Evolutionary conservation across 352 stramenopile genomes (phyloP).

Genomic region (Elongisporangium prolatum): DNA sequence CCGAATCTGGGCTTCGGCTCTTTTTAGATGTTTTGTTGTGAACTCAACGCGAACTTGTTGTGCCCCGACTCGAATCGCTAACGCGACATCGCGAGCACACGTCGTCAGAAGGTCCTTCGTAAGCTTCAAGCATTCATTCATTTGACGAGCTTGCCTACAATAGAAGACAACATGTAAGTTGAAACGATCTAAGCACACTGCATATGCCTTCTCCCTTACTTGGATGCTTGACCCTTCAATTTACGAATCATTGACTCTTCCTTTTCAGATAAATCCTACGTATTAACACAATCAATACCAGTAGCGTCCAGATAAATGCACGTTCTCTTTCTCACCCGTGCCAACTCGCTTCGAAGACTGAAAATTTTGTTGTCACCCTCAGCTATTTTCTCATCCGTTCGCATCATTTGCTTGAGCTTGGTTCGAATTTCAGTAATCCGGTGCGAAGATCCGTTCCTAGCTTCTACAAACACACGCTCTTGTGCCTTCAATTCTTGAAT

Average conservation of each 20-base stretch:
- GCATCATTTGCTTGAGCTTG: conserved; percentile 62
- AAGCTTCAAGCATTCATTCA: conserved; percentile 52
- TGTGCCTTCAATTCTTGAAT: conserved; percentile 59
- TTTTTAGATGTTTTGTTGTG: conserved; percentile 52
- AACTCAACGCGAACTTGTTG: conserved; percentile 71
- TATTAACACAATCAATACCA: neutral
- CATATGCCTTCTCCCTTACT: conserved; percentile 28
- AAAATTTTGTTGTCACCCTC: conserved; percentile 69
- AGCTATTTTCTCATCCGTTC: conserved; percentile 69
- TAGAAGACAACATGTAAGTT: neutral
- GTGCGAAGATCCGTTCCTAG: conserved; percentile 52
- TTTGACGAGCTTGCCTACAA: conserved; percentile 58
- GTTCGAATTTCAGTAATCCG: conserved; percentile 65
- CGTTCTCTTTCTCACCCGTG: conserved; percentile 26
- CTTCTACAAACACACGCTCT: conserved; percentile 56
- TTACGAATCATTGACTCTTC: conserved; percentile 73
- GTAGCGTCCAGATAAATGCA: neutral
- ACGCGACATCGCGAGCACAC: conserved; percentile 47
- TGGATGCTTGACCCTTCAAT: conserved; percentile 59
- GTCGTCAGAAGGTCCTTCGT: conserved; percentile 42
- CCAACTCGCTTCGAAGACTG: conserved; percentile 64
- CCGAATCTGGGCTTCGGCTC: conserved; percentile 40
- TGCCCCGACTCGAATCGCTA: conserved; percentile 49
- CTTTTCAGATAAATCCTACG: conserved; percentile 69
- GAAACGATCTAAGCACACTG: conserved; percentile 1